Base-by-base conservation (phyloP, 208 protist genomes). In the Crithidia bombi region DNA sequence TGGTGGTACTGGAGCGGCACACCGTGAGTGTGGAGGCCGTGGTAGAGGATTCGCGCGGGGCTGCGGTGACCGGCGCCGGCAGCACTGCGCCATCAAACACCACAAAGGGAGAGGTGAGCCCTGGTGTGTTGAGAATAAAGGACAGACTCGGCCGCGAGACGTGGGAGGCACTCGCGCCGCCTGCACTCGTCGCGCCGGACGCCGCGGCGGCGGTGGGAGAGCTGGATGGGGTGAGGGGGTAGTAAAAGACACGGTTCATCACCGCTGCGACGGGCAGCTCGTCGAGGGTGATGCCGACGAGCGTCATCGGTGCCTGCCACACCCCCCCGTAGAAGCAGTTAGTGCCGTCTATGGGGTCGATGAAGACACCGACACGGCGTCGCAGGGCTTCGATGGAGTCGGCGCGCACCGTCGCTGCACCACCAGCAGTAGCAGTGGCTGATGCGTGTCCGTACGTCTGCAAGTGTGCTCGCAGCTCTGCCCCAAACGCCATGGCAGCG, bases 281-380 rank as follows among this genome's bases (percentile, higher is more conserved):
- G 65, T 91, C 85, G 32, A 94, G 49, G 30, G 81, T 78, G 36
- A 96, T 86, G 49, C 91, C 89, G 28, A 94, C 78, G 10, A 96
- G 76, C 57, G 86, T 94, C 76, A 93, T 82, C 10, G 89, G 87
- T 21, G 75, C 82, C 30, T 83, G 66, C 65, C 90, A 88, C 46
- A 68, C 56, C 3, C 91, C 91, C 6, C 68, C 47, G 23, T 87
- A 79, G 59, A 93, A 96, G 62, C 88, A 91, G 62, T 85, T 88
- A 0, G 91, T 96, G 47, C 79, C 91, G 58, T 96, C 89, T 35
- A 96, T 89, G 19, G 91, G 91, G 67, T 96, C 91, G 41, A 96
- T 84, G 65, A 87, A 96, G n/a, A 96, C 52, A 5, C 81, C 81
- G 12, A 94, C 61, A 14, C 86, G 78, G 12, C 50, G 30, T 23